These are phyloP conservation scores for Ceratobasidium sp. DNA, from an alignment of 1,284 basidiomycete genomes.

Conservation along the genomic window DNA sequence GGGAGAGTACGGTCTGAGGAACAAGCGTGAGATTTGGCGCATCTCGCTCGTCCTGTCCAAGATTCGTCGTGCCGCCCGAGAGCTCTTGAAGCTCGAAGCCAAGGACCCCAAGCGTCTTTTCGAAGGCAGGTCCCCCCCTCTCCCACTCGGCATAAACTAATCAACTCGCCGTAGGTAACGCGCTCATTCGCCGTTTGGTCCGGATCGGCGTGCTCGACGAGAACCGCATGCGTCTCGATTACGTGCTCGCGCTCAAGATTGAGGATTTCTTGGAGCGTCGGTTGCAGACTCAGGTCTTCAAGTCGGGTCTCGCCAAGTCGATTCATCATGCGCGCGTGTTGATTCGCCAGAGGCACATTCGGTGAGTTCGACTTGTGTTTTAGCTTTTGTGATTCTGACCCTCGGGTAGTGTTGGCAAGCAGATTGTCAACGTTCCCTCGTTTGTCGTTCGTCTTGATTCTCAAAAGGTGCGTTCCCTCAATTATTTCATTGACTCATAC, in stretches of 20 bases:
- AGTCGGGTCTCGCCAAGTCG: constrained; percentile 95
- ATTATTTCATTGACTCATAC: neutral
- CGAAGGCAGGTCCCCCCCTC: constrained; percentile 60
- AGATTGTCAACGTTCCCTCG: constrained; percentile 99
- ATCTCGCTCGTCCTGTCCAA: constrained; percentile 98
- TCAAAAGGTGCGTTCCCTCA: constrained; percentile 64
- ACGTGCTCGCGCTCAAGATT: constrained; percentile 98
- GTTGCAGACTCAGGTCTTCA: constrained; percentile 99
- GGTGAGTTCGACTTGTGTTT: constrained; percentile 57
- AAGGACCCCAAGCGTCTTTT: constrained; percentile 99
- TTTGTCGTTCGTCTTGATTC: constrained; percentile 98
- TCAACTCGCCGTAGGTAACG: constrained; percentile 69
- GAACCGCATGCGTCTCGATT: constrained; percentile 98
- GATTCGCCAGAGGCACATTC: constrained; percentile 96
- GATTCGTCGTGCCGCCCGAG: constrained; percentile 99
- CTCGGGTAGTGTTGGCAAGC: constrained; percentile 88
- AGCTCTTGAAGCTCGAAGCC: constrained; percentile 99
- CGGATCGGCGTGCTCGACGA: constrained; percentile 99
- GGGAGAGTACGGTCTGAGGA: constrained; percentile 99
- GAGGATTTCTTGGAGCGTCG: constrained; percentile 99
- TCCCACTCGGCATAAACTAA: neutral
- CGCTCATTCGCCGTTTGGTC: constrained; percentile 97
- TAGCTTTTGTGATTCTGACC: neutral
- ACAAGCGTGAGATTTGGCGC: constrained; percentile 99
- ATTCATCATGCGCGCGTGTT: constrained; percentile 99